Percentiles rank a stretch among this genome's conserved stretches.
phyloP scores from a whole-genome alignment of 106 monocot species.

The Cymbidium sinense region DNA sequence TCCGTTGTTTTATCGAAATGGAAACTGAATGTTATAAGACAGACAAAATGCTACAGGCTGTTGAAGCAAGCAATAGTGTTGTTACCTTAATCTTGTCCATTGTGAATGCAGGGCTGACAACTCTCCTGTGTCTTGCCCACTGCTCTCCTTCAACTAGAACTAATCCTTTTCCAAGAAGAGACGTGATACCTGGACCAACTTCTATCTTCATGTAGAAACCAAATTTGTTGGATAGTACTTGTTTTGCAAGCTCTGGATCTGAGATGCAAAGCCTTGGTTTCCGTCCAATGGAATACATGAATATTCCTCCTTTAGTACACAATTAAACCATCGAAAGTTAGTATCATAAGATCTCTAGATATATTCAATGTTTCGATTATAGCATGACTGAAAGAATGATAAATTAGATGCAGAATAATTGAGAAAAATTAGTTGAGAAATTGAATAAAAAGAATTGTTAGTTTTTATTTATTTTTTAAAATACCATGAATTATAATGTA shows the following conservation, averaged over 20 bases:
- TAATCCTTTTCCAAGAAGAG: conserved; percentile 44
- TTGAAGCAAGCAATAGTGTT: neutral
- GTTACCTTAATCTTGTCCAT: conserved; percentile 65
- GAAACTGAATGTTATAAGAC: too few species aligned
- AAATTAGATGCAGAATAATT: too few species aligned
- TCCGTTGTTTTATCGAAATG: too few species aligned
- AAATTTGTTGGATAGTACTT: conserved; percentile 47
- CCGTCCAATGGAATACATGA: conserved; percentile 37
- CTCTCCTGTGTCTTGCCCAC: conserved; percentile 45
- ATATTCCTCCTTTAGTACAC: conserved; percentile 20
- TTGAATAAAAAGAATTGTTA: too few species aligned
- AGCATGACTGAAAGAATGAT: too few species aligned
- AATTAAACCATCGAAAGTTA: neutral
- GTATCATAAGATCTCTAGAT: neutral
- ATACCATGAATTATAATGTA: too few species aligned
- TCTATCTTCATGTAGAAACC: conserved; percentile 37
- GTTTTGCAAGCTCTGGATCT: conserved; percentile 39
- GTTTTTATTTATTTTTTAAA: too few species aligned
- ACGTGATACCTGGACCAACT: neutral
- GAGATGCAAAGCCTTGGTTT: conserved; percentile 29
- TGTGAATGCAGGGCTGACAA: conserved; percentile 52
- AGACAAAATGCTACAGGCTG: too few species aligned
- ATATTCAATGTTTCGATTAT: neutral
- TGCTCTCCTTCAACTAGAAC: conserved; percentile 31
- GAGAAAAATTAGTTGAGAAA: too few species aligned